A percentile compares a stretch with the other conserved stretches of the same genome.
phyloP scores from a whole-genome alignment of 1,284 basidiomycete species.

The Moesziomyces parantarcticus region DNA sequence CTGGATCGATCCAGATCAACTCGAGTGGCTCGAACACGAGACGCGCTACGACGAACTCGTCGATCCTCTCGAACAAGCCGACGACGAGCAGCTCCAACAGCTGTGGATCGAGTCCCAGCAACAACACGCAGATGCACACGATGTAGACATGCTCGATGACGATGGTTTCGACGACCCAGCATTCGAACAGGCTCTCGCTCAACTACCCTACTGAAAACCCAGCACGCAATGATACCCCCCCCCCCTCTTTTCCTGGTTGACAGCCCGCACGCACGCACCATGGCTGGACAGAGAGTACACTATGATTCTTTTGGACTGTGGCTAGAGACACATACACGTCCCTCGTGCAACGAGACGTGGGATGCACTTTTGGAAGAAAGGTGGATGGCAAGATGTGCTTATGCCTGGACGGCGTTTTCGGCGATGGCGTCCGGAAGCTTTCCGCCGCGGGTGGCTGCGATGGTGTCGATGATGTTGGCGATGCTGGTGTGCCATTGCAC shows the following conservation, averaged over 20 bases:
- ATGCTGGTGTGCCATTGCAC: slow-evolving; percentile 63
- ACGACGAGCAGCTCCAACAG: slow-evolving; percentile 34
- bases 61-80: slow-evolving; percentile 20
- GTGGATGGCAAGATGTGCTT: slow-evolving; percentile 1
- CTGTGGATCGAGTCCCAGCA: slow-evolving; percentile 27
- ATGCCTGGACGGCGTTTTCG: slow-evolving; percentile 10
- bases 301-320: too few relatives aligned
- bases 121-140: neutral
- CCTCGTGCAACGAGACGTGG: neutral
- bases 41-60: neutral
- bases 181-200: slow-evolving; percentile 11
- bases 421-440: slow-evolving; percentile 15
- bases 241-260: too few relatives aligned
- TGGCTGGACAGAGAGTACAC: neutral
- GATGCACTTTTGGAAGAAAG: neutral
- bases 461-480: slow-evolving; percentile 49
- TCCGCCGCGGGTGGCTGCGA: slow-evolving; percentile 43
- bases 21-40: slow-evolving; percentile 36
- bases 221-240: neutral
- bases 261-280: too few relatives aligned
- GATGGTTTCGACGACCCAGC: neutral
- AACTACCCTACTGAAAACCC: slow-evolving; percentile 1
- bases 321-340: too few relatives aligned
- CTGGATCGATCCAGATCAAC: slow-evolving; percentile 48
- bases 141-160: neutral